These are phyloP conservation scores for Paraconiothyrium brasiliense DNA, from an alignment of 2,329 filamentous ascomycete genomes.

Conservation along the genomic window DNA sequence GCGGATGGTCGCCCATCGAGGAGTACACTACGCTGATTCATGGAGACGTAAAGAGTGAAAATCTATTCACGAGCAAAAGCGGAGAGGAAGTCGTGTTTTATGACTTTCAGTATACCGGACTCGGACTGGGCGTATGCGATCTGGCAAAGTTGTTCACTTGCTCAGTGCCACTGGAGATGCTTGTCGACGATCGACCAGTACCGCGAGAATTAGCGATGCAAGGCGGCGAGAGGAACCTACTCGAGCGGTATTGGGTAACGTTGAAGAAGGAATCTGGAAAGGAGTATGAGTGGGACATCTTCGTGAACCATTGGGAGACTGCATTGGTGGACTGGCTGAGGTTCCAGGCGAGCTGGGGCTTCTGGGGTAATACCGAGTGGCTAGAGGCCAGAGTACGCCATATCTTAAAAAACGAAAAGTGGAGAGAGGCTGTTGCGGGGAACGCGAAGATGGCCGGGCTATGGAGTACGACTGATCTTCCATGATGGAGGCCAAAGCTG, in stretches of 20 bases:
- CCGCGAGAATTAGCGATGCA: constrained; percentile 59
- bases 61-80: constrained; percentile 65
- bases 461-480: constrained; percentile 1
- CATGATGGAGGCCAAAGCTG: neutral
- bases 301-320: constrained; percentile 71
- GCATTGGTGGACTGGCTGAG: constrained; percentile 73
- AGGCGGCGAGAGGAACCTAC: constrained; percentile 60
- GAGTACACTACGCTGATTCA: constrained; percentile 67
- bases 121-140: constrained; percentile 72
- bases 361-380: constrained; percentile 50
- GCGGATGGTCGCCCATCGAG: constrained; percentile 47
- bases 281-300: constrained; percentile 63
- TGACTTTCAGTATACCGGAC: constrained; percentile 74
- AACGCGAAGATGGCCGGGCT: constrained; percentile 19
- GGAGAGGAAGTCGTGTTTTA: constrained; percentile 69
- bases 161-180: constrained; percentile 66
- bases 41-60: constrained; percentile 75
- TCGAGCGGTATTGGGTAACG: constrained; percentile 59
- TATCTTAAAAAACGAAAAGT: constrained; percentile 37
- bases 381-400: constrained; percentile 42
- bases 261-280: constrained; percentile 47
- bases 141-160: constrained; percentile 74
- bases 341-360: constrained; percentile 53
- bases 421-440: constrained; percentile 27
- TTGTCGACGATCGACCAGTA: constrained; percentile 49